Base-by-base conservation (phyloP, 2,329 filamentous ascomycete species). In the Pseudogymnoascus sp. region DNA sequence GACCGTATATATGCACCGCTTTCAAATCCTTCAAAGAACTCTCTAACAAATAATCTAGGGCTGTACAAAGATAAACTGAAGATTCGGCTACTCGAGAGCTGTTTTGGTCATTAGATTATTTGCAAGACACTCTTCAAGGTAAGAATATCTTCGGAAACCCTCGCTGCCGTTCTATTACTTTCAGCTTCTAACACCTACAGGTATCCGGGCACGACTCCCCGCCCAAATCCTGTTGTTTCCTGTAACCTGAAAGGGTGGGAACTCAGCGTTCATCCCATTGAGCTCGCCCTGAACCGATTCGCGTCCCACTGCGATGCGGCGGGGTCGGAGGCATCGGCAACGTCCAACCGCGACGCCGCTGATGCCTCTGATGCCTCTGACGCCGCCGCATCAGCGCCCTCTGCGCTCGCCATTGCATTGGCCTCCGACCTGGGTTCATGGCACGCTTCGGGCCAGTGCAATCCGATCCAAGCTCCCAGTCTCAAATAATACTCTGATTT, bases 81-180 rank as follows among this genome's bases (percentile, higher is more conserved):
- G 0, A 64, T 78, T 49, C 76, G 73, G 61, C 72, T 79, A 4
- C 78, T 78, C 60, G 76, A 76, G 0, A 76, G 73, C 25, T 79
- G 77, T 62, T 79, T 78, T 55, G 76, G 77, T 1, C 76, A 79
- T 59, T 76, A 79, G 62, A 63, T 78, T 4, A 64, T 78, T 4
- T 75, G 73, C 62, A 72, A 75, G 60, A 72, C 74, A 3, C 60
- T 79, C 14, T 68, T 78, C 14, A 65, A 12, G 5, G 28, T 55
- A 14, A 8, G n/a, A 33, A 33, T 12, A 0, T 5, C 25, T 0
- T 14, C 11, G 5, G 16, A 33, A 55, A 33, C 28, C 16, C 9
- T 22, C n/a, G 28, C n/a, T 33, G 5, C 12, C 5, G 2, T n/a
- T 19, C n/a, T 19, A 4, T 19, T 55, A 12, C 45, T 16, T 19